Base-by-base conservation (phyloP, 768 basidiomycete genomes). In the Trametes cinnabarina region DNA sequence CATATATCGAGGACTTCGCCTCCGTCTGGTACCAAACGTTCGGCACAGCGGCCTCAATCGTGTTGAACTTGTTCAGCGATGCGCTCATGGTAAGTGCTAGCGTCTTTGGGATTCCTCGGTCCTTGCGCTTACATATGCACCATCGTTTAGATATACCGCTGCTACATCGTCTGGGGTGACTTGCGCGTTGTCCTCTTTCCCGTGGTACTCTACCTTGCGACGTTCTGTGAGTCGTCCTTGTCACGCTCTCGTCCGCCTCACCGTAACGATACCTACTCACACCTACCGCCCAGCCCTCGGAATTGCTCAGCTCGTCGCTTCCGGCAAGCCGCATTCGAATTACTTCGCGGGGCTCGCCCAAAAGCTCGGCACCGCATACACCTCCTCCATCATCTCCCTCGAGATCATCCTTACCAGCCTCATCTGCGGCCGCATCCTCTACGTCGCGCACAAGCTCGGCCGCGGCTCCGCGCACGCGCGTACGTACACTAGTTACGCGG, bases 11-110 rank as follows among this genome's bases (percentile, higher is more conserved):
- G 12, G 40, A 60, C 23, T 55, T 73, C 47, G 43, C 59, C 12
- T 63, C 68, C 1, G 60, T 62, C 0, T 72, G 73, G 67, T 70
- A 68, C 55, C 69, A 70, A 47, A 73, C 70, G 2, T 47, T 72
- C 23, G 71, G 73, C 3, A 58, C 57, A 2, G 53, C 57, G 4
- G 54, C 61, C 14, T 53, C 50, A 30, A 55, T 58, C 35, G n/a
- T 69, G 15, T 54, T 74, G 19, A 73, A 76, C 12, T 65, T 76
- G 12, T 59, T 77, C 62, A 70, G 71, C 9, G 74, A 77, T 41
- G 77, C 63, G 0, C 51, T 77, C 39, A 64, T 79, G 63, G 77
- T 79, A 47, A 47, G 72, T 58, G 3, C 44, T n/a, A 4, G 9
- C 7, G 26, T 40, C 41, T 17, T 15, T 22, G 25, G 14, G 8